Percentiles rank a stretch among this genome's conserved stretches.
These are phyloP conservation scores for Fusarium sp. DNA, from an alignment of 2,329 filamentous ascomycete genomes.

Conservation along the genomic window DNA sequence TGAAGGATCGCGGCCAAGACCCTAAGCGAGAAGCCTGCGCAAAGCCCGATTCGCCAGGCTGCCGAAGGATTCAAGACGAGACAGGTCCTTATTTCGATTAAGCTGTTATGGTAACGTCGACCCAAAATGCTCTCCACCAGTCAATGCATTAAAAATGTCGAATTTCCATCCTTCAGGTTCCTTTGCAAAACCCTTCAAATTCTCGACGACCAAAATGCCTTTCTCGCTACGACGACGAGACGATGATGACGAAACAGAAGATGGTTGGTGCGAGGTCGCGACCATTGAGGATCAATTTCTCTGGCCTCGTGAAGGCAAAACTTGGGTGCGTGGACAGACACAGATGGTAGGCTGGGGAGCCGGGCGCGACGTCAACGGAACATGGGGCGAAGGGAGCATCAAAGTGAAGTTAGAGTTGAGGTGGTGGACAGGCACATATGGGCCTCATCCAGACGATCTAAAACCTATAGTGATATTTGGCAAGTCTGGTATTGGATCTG, in stretches of 20 bases:
- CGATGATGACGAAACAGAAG: background rate
- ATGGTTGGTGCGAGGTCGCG: background rate
- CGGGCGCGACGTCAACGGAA: background rate
- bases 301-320: background rate
- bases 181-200: background rate
- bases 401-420: background rate
- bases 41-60: background rate
- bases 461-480: background rate
- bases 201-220: background rate
- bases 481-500: background rate
- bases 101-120: background rate
- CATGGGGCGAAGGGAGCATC: background rate
- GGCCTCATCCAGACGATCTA: fast-evolving
- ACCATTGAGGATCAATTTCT: background rate
- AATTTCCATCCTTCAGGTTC: background rate
- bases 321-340: background rate
- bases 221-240: background rate
- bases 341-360: background rate
- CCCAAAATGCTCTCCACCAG: background rate
- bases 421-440: background rate
- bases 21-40: background rate
- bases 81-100: slow-evolving; percentile 9
- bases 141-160: background rate
- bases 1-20: background rate
- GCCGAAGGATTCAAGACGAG: background rate